Conservation (phyloP, 192 early-diverging fungal genomes). For the Coemansia sp. region DNA sequence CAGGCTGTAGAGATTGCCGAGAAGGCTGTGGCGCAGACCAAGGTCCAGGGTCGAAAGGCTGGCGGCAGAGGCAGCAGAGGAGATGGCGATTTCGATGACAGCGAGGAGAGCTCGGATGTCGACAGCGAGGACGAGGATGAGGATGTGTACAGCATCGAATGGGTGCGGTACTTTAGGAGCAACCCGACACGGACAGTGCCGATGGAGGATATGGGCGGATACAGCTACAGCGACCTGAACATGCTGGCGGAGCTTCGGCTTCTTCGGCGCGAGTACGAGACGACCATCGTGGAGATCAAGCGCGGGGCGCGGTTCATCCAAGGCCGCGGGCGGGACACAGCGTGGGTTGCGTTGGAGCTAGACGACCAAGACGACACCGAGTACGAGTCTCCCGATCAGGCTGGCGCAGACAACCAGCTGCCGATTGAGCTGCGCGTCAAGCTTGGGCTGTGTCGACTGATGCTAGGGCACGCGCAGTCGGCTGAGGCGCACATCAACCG, state of each 20-base stretch:
- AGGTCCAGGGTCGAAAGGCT: neutral
- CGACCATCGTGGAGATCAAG: conserved; percentile 70
- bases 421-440: conserved; percentile 87
- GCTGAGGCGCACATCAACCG: conserved; percentile 56
- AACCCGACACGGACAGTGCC: conserved; percentile 38
- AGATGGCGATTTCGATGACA: conserved; percentile 1
- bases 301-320: conserved; percentile 70
- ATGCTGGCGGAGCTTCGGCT: conserved; percentile 87
- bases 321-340: conserved; percentile 61
- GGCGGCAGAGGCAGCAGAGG: conserved; percentile 39
- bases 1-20: conserved; percentile 64
- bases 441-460: conserved; percentile 77
- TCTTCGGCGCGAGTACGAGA: conserved; percentile 73
- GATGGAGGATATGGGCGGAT: conserved; percentile 60
- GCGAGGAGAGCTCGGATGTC: conserved; percentile 10
- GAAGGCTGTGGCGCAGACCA: conserved; percentile 35
- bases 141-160: conserved; percentile 16
- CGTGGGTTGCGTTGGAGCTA: conserved; percentile 60
- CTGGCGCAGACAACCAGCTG: conserved; percentile 39
- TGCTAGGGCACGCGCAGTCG: conserved; percentile 65
- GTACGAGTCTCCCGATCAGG: conserved; percentile 47
- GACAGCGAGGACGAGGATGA: conserved; percentile 46
- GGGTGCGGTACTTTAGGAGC: conserved; percentile 23
- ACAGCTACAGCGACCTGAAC: conserved; percentile 76
- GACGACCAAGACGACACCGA: conserved; percentile 60